Evolutionary conservation across 139 green algal species (phyloP).

Genomic region (Gonium pectorale): DNA sequence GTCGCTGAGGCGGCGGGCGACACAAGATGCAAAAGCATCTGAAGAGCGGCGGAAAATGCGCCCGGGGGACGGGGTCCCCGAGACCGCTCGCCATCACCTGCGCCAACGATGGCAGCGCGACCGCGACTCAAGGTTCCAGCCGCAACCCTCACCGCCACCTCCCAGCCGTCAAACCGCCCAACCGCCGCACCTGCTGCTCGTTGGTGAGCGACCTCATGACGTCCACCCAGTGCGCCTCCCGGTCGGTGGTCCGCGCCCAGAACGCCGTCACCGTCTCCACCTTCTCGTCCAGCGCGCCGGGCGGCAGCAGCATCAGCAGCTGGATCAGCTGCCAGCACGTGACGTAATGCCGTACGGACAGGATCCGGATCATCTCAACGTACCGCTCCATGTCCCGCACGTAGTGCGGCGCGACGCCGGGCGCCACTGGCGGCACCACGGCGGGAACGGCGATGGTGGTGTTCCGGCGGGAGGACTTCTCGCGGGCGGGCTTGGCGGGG

Average conservation of each 20-base stretch:
- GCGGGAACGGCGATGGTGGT: no score
- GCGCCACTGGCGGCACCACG: background rate
- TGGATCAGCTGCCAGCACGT: constrained; percentile 61
- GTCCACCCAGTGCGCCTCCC: constrained; percentile 49
- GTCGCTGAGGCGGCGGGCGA: no score
- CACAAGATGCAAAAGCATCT: no score
- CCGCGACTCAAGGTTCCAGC: no score
- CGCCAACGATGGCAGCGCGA: no score
- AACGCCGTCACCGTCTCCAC: constrained; percentile 68
- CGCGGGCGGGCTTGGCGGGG: no score
- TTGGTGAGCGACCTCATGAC: constrained; percentile 58
- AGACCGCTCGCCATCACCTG: no score
- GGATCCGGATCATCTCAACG: constrained; percentile 50
- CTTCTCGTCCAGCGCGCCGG: constrained; percentile 27
- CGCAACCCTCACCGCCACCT: background rate
- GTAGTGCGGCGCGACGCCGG: background rate
- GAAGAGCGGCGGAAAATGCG: no score
- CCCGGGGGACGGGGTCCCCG: no score
- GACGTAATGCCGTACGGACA: constrained; percentile 60
- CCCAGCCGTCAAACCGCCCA: background rate
- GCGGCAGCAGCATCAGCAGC: constrained; percentile 62
- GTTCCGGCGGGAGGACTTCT: no score
- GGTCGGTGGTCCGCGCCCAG: constrained; percentile 55
- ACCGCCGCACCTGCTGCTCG: constrained; percentile 55
- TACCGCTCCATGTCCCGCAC: constrained; percentile 50